phyloP scores from a whole-genome alignment of 129 eudicot species.

The Chrysanthemum makinoi region DNA sequence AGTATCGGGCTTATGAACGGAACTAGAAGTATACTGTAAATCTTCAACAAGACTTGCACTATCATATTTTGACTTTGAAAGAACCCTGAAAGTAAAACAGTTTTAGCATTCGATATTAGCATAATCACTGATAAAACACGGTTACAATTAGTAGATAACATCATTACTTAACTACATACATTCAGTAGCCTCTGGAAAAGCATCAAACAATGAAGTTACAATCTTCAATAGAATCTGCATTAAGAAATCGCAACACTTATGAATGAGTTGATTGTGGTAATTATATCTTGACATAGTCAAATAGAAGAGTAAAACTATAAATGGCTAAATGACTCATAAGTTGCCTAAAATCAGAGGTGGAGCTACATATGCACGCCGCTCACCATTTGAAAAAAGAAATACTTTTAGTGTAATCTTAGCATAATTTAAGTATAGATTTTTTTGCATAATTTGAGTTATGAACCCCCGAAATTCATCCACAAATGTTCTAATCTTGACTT shows the following conservation, averaged over 20 bases:
- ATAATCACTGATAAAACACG: background rate
- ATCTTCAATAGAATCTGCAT: slow-evolving; percentile 55
- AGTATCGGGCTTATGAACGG: slow-evolving; percentile 64
- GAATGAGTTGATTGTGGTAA: too few relatives aligned
- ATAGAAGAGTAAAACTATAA: too few relatives aligned
- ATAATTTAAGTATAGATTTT: too few relatives aligned
- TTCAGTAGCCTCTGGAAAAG: slow-evolving; percentile 76
- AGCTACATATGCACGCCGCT: too few relatives aligned
- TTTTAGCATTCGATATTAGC: slow-evolving; percentile 1
- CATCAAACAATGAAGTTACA: slow-evolving; percentile 69
- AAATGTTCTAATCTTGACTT: too few relatives aligned
- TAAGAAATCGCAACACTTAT: background rate
- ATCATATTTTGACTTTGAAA: slow-evolving; percentile 54
- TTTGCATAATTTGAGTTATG: too few relatives aligned
- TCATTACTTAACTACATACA: slow-evolving; percentile 41
- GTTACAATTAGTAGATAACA: background rate
- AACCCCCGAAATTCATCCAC: too few relatives aligned
- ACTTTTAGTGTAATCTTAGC: too few relatives aligned
- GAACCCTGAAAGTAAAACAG: slow-evolving; percentile 41
- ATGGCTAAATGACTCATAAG: too few relatives aligned
- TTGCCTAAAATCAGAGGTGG: too few relatives aligned
- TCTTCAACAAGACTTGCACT: slow-evolving; percentile 45
- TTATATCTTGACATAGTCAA: too few relatives aligned
- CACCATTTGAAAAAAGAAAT: too few relatives aligned
- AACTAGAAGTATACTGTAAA: slow-evolving; percentile 40